Evolutionary conservation across 805 yeast species (phyloP), one percentile per base, ranked within the genome.

Genomic region (Candida boleticola): DNA sequence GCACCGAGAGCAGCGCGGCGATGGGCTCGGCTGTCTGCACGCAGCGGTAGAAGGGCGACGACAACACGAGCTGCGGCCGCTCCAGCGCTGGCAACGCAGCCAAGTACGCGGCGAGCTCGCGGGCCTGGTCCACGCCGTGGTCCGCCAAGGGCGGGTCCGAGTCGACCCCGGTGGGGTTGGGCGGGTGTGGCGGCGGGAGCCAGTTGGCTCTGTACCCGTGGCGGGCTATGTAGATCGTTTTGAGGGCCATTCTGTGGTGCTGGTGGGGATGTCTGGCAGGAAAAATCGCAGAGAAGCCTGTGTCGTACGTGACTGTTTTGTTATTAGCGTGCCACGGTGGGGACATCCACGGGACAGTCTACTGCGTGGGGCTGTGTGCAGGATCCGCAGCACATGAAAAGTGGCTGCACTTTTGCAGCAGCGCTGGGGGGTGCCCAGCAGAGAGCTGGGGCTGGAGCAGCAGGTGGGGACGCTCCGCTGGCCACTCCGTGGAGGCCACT

Each of bases 131-230:
- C 2, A 79, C 82, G 3, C 98, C 99, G 57, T 88, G 95, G 1
- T 80, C 80, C 0, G 97, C 93, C 48, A 93, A 69, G 2, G 88
- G 82, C 2, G 95, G 93, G 54, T 93, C 99, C 43, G 90, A 83
- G 45, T 84, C 90, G 16, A 90, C 82, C 0, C 97, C 96, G 0
- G 98, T 90, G 2, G 95, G 96, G 30, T 82, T 78, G 2, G 83
- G 79, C 0, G 86, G 84, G 49, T 83, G 85, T 19, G 95, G 95
- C 11, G 74, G 77, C 1, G 68, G 77, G 46, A 55, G 71, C 96
- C 96, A 89, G 57, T 90, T 89, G 39, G 95, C 81, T 44, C 98
- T 71, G 64, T 78, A 88, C 0, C 98, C 99, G 63, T 92, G 98
- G 61, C 93, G 79, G 17, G 84, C 86, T 31, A 85, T 78, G 52